These are phyloP conservation scores for Cyphellophora attinorum DNA, from an alignment of 2,329 filamentous ascomycete species.

Conservation along the genomic window DNA sequence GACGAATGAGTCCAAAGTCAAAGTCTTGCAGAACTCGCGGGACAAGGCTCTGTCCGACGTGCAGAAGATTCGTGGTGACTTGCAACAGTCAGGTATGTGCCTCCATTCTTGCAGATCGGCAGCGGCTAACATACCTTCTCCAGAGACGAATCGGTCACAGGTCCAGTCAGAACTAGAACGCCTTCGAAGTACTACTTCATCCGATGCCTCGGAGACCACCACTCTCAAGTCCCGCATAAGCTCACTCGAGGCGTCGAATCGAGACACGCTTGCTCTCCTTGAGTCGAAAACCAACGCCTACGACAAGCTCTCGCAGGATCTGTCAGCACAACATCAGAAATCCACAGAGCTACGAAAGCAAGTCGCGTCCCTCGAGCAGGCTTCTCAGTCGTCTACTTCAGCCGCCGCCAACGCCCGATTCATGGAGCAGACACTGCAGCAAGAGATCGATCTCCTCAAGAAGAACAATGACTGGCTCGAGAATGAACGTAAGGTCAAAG, in stretches of 20 bases:
- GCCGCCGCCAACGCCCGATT: constrained; percentile 75
- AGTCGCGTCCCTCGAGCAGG: constrained; percentile 70
- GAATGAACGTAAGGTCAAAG: constrained; percentile 81
- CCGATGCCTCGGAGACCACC: constrained; percentile 56
- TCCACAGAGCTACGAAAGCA: constrained; percentile 76
- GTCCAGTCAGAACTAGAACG: constrained; percentile 74
- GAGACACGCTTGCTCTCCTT: constrained; percentile 78
- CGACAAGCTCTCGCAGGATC: constrained; percentile 73
- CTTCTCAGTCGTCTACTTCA: constrained; percentile 71
- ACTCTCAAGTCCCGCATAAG: constrained; percentile 72
- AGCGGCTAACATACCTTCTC: constrained; percentile 9
- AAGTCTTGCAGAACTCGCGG: constrained; percentile 68
- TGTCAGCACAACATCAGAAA: constrained; percentile 82
- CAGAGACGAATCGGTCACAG: constrained; percentile 66
- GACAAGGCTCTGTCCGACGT: constrained; percentile 79
- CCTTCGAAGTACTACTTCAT: constrained; percentile 64
- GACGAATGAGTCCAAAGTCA: constrained; percentile 70
- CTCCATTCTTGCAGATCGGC: not conserved
- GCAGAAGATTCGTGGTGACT: constrained; percentile 68
- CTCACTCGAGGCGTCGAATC: constrained; percentile 82
- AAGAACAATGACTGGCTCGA: constrained; percentile 92
- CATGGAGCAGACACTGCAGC: constrained; percentile 78
- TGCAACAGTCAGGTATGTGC: constrained; percentile 67
- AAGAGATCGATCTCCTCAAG: constrained; percentile 80
- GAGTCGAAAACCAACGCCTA: constrained; percentile 84